Evolutionary conservation across 805 yeast genomes (phyloP).

Genomic region (Starmerella apis): DNA sequence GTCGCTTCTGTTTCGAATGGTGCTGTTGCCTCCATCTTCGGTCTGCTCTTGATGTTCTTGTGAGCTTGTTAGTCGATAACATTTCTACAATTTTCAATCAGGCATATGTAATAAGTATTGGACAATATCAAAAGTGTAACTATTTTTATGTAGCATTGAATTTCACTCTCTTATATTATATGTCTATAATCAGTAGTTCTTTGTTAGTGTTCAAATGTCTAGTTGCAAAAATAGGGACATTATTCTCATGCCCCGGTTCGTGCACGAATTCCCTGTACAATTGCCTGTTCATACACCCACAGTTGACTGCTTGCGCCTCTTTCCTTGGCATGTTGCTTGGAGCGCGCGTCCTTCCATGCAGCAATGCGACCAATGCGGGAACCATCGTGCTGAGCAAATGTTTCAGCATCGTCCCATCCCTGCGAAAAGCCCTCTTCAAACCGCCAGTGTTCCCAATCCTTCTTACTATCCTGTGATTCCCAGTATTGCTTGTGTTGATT

Average conservation of each 20-base stretch:
- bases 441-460: constrained; percentile 68
- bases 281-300: constrained; percentile 93
- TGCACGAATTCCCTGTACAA: constrained; percentile 47
- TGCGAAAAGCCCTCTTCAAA: constrained; percentile 65
- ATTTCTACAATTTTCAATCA: no score
- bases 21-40: not conserved
- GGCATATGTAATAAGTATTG: no score
- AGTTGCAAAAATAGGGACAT: no score
- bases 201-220: no score
- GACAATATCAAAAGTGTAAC: no score
- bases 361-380: constrained; percentile 63
- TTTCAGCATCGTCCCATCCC: constrained; percentile 65
- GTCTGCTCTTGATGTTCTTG: not conserved
- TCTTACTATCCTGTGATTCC: constrained; percentile 47
- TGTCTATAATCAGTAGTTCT: no score
- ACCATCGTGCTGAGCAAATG: constrained; percentile 57
- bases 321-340: constrained; percentile 45
- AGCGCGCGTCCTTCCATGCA: constrained; percentile 59
- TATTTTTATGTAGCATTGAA: no score
- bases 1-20: not conserved
- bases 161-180: no score
- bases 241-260: constrained; percentile 4
- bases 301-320: constrained; percentile 48
- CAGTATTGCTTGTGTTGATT: constrained; percentile 55
- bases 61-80: not conserved